Evolutionary conservation across 176 grass and related monocot species (phyloP).

Genomic region (Pharus latifolius): DNA sequence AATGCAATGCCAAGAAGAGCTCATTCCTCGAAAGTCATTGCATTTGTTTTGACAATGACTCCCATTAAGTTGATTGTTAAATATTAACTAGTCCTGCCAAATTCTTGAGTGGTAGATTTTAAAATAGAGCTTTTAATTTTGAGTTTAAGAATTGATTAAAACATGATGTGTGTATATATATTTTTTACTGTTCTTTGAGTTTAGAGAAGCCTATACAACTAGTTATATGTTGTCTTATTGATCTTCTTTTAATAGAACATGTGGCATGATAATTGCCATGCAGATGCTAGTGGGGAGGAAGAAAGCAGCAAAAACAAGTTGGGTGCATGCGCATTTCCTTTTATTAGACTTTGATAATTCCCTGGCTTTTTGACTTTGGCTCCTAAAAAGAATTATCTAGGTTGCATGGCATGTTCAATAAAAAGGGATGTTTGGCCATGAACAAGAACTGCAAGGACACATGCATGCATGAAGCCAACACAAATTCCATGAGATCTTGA

Average conservation of each 20-base stretch:
- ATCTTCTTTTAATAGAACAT: slow-evolving; percentile 6
- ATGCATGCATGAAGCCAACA: slow-evolving; percentile 15
- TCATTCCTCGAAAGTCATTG: not conserved
- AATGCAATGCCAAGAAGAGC: not conserved
- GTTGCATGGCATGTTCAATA: slow-evolving; percentile 23
- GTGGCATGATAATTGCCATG: slow-evolving; percentile 4
- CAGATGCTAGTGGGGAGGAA: slow-evolving; percentile 20
- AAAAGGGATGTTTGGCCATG: slow-evolving; percentile 11
- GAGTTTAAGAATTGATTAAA: too few species aligned
- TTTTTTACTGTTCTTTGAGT: too few species aligned
- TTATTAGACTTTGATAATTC: slow-evolving; percentile 28
- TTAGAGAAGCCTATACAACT: not conserved
- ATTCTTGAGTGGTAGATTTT: not conserved
- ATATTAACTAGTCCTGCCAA: not conserved
- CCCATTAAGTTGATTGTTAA: not conserved
- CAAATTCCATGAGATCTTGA: not conserved
- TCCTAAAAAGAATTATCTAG: slow-evolving; percentile 35
- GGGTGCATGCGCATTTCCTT: slow-evolving; percentile 25
- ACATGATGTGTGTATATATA: too few species aligned
- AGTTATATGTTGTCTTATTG: not conserved
- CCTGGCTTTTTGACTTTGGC: slow-evolving; percentile 35
- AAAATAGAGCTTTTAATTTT: too few species aligned
- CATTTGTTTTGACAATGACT: not conserved
- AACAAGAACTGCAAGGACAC: not conserved
- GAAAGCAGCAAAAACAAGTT: slow-evolving; percentile 19